These are phyloP conservation scores for Toxicodendron radicans DNA, from an alignment of 345 rosid species.

Conservation along the genomic window DNA sequence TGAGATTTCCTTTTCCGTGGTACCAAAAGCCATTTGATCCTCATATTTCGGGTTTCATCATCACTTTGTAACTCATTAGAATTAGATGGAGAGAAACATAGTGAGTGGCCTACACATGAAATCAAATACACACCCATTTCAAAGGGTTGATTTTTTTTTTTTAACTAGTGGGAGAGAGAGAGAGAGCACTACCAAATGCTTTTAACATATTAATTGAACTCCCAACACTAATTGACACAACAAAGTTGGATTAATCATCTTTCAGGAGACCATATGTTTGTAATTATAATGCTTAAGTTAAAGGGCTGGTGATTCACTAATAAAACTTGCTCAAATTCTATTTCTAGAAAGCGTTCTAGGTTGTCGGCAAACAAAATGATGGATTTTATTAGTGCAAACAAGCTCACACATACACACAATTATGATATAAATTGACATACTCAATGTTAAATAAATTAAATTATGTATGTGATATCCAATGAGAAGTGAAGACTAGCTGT, in stretches of 20 bases:
- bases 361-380: slow-evolving; percentile 21
- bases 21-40: slow-evolving; percentile 36
- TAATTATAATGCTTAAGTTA: slow-evolving; percentile 27
- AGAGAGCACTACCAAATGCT: slow-evolving; percentile 38
- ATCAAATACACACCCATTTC: slow-evolving; percentile 18
- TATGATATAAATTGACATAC: no score
- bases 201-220: slow-evolving; percentile 11
- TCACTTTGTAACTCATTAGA: slow-evolving; percentile 26
- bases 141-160: slow-evolving; percentile 33
- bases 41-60: slow-evolving; percentile 43
- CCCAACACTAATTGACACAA: slow-evolving; percentile 16
- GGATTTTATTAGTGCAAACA: neutral
- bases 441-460: no score
- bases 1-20: slow-evolving; percentile 23
- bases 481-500: no score
- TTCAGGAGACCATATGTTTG: slow-evolving; percentile 31
- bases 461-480: no score
- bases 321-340: neutral
- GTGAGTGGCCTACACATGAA: slow-evolving; percentile 53
- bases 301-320: slow-evolving; percentile 24
- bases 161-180: slow-evolving; percentile 29
- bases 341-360: slow-evolving; percentile 15
- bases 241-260: slow-evolving; percentile 22
- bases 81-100: slow-evolving; percentile 40
- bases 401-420: neutral